These are phyloP conservation scores for Claviceps sorghi DNA, from an alignment of 2,329 filamentous ascomycete species.

Conservation along the genomic window DNA sequence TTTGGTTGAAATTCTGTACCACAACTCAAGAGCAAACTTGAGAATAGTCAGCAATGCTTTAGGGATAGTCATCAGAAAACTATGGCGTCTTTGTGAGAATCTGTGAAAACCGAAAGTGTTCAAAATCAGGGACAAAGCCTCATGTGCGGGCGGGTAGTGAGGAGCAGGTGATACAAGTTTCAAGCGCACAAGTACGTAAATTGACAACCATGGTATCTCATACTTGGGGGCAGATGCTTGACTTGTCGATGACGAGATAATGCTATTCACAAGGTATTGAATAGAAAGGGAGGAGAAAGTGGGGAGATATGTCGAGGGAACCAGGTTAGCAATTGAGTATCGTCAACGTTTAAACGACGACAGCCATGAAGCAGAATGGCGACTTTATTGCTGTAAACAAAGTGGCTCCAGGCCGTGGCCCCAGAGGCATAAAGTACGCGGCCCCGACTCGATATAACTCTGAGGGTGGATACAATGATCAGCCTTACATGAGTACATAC, in stretches of 20 bases:
- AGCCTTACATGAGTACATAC: conserved; percentile 1
- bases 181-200: neutral
- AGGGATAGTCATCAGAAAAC: neutral
- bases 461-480: conserved; percentile 1
- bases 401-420: neutral
- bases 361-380: neutral
- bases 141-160: neutral
- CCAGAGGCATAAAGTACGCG: neutral
- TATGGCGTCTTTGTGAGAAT: neutral
- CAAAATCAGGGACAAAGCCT: neutral
- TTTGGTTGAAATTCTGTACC: neutral
- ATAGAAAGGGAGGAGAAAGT: neutral
- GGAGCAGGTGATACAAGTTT: neutral
- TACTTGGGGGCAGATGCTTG: neutral
- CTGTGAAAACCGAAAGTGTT: neutral
- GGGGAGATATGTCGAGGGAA: neutral
- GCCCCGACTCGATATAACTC: neutral
- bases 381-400: neutral
- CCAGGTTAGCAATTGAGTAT: neutral
- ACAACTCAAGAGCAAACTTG: neutral
- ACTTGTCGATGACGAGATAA: neutral
- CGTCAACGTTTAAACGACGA: neutral
- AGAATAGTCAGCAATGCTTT: neutral
- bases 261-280: neutral
- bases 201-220: neutral